Conservation (phyloP, 2,329 filamentous ascomycete genomes). For the Trichoderma sp. region DNA sequence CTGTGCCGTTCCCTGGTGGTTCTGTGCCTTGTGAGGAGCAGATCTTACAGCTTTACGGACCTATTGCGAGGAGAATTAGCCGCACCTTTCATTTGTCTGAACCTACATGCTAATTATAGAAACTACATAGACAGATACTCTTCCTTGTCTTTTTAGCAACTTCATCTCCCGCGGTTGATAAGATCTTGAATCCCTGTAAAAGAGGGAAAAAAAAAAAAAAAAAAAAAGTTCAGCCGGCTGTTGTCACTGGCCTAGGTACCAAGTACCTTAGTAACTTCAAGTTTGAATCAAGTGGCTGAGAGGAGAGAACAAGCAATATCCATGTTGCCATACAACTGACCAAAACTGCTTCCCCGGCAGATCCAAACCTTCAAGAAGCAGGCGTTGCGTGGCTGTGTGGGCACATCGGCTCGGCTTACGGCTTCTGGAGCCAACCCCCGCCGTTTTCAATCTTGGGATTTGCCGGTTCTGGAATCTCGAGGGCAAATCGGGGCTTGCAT, state of each 20-base stretch:
- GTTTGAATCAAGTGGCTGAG: not conserved
- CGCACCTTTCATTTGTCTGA: not conserved
- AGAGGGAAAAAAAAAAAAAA: not conserved
- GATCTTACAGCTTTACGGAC: slow-evolving; percentile 1
- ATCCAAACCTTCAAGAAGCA: not conserved
- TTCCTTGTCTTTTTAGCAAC: not conserved
- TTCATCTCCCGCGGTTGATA: not conserved
- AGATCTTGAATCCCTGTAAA: not conserved
- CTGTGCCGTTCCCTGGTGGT: not conserved
- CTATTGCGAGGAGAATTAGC: not conserved
- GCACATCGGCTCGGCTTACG: slow-evolving; percentile 6
- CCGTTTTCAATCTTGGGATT: slow-evolving; percentile 2
- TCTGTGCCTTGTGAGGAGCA: not conserved
- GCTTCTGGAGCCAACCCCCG: slow-evolving; percentile 9
- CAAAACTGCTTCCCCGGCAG: not conserved
- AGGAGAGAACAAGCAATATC: not conserved
- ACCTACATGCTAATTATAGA: not conserved
- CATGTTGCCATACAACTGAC: not conserved
- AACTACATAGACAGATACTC: not conserved
- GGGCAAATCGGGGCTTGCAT: not conserved
- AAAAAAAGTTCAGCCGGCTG: not conserved
- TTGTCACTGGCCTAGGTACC: not conserved
- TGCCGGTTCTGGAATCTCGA: slow-evolving; percentile 16
- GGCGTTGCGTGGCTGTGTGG: slow-evolving; percentile 3
- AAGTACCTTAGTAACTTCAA: no score